A percentile compares a stretch with the other conserved stretches of the same genome.
phyloP scores from a whole-genome alignment of 495 filamentous ascomycete species.

The Penicillium parvum region DNA sequence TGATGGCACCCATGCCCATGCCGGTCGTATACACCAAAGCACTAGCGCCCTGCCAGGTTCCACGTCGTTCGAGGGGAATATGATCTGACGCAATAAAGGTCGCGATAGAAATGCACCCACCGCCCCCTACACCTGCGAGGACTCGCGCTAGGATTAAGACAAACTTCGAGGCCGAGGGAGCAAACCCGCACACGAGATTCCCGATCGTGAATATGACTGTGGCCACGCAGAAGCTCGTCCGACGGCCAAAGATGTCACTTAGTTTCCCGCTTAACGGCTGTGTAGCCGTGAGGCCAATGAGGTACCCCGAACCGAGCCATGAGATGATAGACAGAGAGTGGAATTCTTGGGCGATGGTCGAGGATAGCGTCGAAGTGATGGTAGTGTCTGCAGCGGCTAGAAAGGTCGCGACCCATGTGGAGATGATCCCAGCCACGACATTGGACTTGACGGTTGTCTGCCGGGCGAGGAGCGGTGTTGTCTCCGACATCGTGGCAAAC shows the following conservation, averaged over 20 bases:
- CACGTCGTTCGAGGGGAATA: constrained; percentile 10
- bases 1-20: constrained; percentile 11
- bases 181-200: constrained; percentile 11
- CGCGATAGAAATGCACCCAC: constrained; percentile 14
- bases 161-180: constrained; percentile 4
- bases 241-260: constrained; percentile 18
- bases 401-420: constrained; percentile 16
- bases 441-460: background rate
- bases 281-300: constrained; percentile 14
- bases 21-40: constrained; percentile 11
- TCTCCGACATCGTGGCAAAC: background rate
- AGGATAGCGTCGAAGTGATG: constrained; percentile 14
- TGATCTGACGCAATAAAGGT: constrained; percentile 16
- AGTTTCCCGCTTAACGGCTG: constrained; percentile 18
- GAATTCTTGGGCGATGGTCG: constrained; percentile 14
- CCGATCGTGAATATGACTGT: constrained; percentile 12
- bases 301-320: constrained; percentile 16
- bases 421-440: constrained; percentile 7
- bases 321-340: constrained; percentile 12
- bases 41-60: constrained; percentile 11
- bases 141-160: constrained; percentile 10
- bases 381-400: constrained; percentile 17
- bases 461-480: background rate
- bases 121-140: constrained; percentile 13
- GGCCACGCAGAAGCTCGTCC: constrained; percentile 8